Base-by-base conservation (phyloP, 495 filamentous ascomycete genomes). In the Penicillium steckii region DNA sequence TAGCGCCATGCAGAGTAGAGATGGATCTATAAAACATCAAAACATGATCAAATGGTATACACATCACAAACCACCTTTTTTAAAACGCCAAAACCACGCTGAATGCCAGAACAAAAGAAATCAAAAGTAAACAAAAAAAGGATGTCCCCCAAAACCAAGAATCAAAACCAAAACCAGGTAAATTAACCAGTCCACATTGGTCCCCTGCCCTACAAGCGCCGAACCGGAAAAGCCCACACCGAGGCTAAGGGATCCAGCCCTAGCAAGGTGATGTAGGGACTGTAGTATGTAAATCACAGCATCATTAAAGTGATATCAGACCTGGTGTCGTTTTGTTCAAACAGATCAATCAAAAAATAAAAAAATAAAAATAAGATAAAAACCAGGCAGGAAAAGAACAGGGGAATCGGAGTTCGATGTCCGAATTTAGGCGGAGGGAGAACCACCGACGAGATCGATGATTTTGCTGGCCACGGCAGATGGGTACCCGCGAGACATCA, bases 401-500 rank as follows among this genome's bases (percentile, higher is more conserved):
- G 40, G 45, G 27, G 40, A 19, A 41, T 33, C 24, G 35, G 29
- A 46, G 29, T 35, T 33, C 32, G 57, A 59, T 44, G 26, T 26
- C 27, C 46, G 50, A 35, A 35, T 30, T 65, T 64, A 73, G 30
- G 67, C 48, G 22, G 67, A 54, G 50, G 64, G 21, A 47, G 59
- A 27, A 79, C 22, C 81, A 50, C 89, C 89, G 33, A 98, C 85
- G 41, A 98, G 76, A 66, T 97, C 94, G 19, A 90, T 72, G 52
- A 97, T 89, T 79, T 95, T 97, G 72, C 84, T 85, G 21, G 90
- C 87, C 6, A 98, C 94, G 6, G 94, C 93, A 46, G 82, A 79
- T 23, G 94, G 94, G 65, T 98, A 98, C 15, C 94, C 93, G 35
- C 93, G 78, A 29, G 82, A 84, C 32, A 95, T 78, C 85, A 96